A percentile compares a stretch with the other conserved stretches of the same genome.
These are phyloP conservation scores for Coleophoma crateriformis DNA, from an alignment of 2,329 filamentous ascomycete species.

Conservation along the genomic window DNA sequence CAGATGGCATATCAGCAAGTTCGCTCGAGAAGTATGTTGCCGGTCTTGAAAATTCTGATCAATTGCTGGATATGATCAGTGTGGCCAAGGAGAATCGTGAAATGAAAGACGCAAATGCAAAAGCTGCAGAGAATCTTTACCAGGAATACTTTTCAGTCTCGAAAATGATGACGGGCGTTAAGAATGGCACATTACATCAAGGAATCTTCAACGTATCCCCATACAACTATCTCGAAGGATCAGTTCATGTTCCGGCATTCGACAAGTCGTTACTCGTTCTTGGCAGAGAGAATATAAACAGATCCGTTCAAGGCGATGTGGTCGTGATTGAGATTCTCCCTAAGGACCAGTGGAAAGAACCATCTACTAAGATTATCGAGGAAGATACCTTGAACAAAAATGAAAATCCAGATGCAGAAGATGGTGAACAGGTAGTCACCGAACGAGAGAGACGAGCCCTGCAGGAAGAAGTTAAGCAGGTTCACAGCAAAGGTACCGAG, in stretches of 20 bases:
- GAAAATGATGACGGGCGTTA: constrained; percentile 90
- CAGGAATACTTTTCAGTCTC: constrained; percentile 86
- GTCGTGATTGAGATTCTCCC: constrained; percentile 92
- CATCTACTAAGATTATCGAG: constrained; percentile 92
- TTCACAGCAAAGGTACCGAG: constrained; percentile 71
- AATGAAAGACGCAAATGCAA: constrained; percentile 58
- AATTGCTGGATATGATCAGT: constrained; percentile 88
- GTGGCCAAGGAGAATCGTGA: constrained; percentile 66
- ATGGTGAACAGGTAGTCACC: constrained; percentile 71
- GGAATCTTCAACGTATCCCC: constrained; percentile 94
- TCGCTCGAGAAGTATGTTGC: constrained; percentile 75
- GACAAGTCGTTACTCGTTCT: constrained; percentile 83
- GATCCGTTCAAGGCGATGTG: constrained; percentile 84
- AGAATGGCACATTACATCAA: constrained; percentile 84
- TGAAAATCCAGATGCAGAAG: constrained; percentile 85
- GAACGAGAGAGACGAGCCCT: constrained; percentile 81
- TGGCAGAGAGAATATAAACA: constrained; percentile 93
- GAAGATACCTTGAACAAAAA: constrained; percentile 89
- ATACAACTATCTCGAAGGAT: constrained; percentile 96
- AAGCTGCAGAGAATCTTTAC: constrained; percentile 66
- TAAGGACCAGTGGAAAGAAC: constrained; percentile 93
- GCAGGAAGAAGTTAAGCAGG: constrained; percentile 85
- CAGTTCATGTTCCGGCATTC: constrained; percentile 84
- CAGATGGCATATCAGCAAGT: constrained; percentile 64
- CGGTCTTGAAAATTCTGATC: constrained; percentile 76